Evolutionary conservation across 306 rosid species (phyloP).

Genomic region (Herpetospermum pedunculosum): DNA sequence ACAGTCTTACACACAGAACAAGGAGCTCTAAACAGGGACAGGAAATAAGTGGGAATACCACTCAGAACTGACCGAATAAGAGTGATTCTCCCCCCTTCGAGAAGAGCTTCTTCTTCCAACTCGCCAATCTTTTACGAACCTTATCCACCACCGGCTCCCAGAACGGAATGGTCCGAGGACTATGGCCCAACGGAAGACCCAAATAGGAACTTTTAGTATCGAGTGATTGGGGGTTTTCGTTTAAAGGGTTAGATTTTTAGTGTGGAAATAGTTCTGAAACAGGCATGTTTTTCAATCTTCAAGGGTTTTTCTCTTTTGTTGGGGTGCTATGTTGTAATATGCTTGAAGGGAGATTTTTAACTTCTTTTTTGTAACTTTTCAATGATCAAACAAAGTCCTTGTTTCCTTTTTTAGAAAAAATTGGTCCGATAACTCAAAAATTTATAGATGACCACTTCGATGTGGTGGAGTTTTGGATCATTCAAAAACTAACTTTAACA

Average conservation of each 20-base stretch:
- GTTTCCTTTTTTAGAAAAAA: background rate
- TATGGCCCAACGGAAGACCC: no score
- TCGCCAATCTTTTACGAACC: no score
- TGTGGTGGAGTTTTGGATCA: background rate
- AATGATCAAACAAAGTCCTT: background rate
- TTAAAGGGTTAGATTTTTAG: background rate
- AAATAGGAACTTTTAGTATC: background rate
- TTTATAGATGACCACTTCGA: background rate
- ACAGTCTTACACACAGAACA: no score
- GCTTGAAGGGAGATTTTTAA: background rate
- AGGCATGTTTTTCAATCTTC: background rate
- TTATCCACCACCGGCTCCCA: no score
- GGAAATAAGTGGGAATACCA: no score
- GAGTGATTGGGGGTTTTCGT: background rate
- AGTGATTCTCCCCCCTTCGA: no score
- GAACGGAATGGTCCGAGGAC: no score
- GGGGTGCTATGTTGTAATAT: background rate
- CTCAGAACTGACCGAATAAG: no score
- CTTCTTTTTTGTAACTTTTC: background rate
- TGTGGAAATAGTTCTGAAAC: background rate
- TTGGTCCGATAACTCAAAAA: background rate
- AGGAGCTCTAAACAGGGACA: no score
- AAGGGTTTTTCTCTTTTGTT: background rate
- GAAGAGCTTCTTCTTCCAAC: no score
- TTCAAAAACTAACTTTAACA: background rate